Percentiles rank a stretch among this genome's conserved stretches.
Conservation (phyloP, 345 rosid species). For the Eucalyptus curtisii region DNA sequence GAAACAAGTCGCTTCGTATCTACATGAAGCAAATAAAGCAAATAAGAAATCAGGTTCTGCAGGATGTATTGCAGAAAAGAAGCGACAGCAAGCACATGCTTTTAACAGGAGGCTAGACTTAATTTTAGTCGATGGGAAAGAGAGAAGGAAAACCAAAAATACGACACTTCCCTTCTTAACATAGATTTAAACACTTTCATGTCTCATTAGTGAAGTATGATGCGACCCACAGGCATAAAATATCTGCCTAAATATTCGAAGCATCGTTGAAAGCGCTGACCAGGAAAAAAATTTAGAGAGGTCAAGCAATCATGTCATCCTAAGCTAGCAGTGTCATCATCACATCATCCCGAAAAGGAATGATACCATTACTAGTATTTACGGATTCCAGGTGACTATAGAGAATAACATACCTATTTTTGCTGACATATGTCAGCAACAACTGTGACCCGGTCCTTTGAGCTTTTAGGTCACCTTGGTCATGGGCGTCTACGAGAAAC, state of each 20-base stretch:
- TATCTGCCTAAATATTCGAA: not conserved
- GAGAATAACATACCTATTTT: conserved; percentile 25
- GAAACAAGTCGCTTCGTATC: conserved; percentile 23
- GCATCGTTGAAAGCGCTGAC: not conserved
- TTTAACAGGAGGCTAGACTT: not conserved
- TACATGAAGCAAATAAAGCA: conserved; percentile 12
- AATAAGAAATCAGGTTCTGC: not conserved
- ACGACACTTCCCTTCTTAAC: not conserved
- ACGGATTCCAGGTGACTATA: not conserved
- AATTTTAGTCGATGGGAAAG: not conserved
- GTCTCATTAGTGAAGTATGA: not conserved
- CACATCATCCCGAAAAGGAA: not conserved
- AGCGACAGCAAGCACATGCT: not conserved
- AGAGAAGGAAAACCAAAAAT: not conserved
- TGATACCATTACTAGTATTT: not conserved
- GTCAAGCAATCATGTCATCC: not conserved
- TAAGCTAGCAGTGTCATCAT: not conserved
- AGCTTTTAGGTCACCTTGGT: conserved; percentile 28
- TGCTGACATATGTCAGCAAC: conserved; percentile 24
- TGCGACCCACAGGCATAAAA: not conserved
- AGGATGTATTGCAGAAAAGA: not conserved
- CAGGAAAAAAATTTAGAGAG: not conserved
- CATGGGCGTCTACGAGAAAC: conserved; percentile 38
- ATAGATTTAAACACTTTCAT: not conserved
- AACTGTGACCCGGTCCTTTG: conserved; percentile 37